Base-by-base conservation (phyloP, 768 basidiomycete species). In the Cystobasidium tubakii region DNA sequence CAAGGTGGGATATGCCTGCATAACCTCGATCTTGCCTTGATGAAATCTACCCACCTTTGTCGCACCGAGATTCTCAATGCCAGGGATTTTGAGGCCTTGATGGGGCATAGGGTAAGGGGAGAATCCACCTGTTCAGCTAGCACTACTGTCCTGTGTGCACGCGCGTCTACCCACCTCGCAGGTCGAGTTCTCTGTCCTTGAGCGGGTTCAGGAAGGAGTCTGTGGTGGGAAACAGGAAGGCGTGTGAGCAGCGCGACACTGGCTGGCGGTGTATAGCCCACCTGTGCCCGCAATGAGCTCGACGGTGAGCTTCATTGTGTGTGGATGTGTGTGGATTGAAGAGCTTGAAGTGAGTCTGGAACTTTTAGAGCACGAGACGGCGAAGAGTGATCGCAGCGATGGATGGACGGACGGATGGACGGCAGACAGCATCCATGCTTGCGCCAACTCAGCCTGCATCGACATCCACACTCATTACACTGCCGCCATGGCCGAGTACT, bases 61-160 rank as follows among this genome's bases (percentile, higher is more conserved):
- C 76, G 93, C 90, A 85, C 92, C 92, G 77, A 95, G 85, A 85
- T 95, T 95, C 88, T 95, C 92, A 81, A 95, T 95, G 71, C 90
- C 87, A 67, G 92, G 92, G 77, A 94, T 93, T 86, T 91, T 92
- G 83, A 90, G 89, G 73, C 92, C 91, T 93, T 81, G 77, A 79
- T 77, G 66, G 64, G 42, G 69, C 67, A 33, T n/a, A 23, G 66
- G 25, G 27, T 3, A 43, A 33, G 31, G 42, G 64, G 12, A 42
- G 19, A 44, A n/a, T 9, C 46, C 7, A 50, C 46, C 46, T 50
- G 46, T n/a, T 50, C n/a, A 50, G 46, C 46, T 50, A 50, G 46
- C 46, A 50, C 46, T 50, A 50, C 46, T 62, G 43, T 39, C 39
- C 29, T 62, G 13, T n/a, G 12, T 7, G 25, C 34, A 7, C 43